Evolutionary conservation across 805 yeast species (phyloP), one percentile per base, ranked within the genome.

Genomic region (Lipomyces chichibuensis): DNA sequence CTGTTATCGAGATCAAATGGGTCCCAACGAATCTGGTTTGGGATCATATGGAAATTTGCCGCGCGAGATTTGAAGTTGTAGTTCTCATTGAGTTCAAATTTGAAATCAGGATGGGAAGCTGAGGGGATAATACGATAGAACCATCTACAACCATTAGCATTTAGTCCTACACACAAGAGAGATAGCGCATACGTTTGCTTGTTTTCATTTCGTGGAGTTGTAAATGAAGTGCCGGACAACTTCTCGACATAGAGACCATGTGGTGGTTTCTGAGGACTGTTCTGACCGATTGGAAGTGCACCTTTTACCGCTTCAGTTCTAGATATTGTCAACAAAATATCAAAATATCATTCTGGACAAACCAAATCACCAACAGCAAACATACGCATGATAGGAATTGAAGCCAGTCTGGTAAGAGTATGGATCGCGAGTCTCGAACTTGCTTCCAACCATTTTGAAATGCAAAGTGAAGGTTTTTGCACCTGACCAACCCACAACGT

Each of bases 211-310:
- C 76, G 55, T 8, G 76, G 76, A 33, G 75, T 75, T 17, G 75
- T 74, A 57, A 74, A 74, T 7, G 76, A 75, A 0, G 76, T 74
- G 3, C 76, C 76, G 2, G 76, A 73, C 3, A 74, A 55, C 66
- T 74, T 73, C 59, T 74, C 76, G 17, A 76, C 73, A 51, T 70
- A 74, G 27, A 74, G 73, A 1, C 76, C 76, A 25, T 65, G 58
- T 0, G 73, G 66, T 5, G 59, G 61, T 35, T 72, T 65, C 54
- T 74, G 75, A 17, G 76, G 76, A 39, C 64, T 65, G 57, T 70
- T 72, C 54, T 74, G 75, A 20, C 75, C 75, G 1, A 61, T 63
- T 3, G 76, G 76, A 6, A 74, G 66, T 4, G 76, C 70, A 14
- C 69, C 75, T 39, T 55, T 46, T 14, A 73, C 43, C 14, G 74